Conservation (phyloP, 768 basidiomycete genomes). For the Hypholoma sublateritium region DNA sequence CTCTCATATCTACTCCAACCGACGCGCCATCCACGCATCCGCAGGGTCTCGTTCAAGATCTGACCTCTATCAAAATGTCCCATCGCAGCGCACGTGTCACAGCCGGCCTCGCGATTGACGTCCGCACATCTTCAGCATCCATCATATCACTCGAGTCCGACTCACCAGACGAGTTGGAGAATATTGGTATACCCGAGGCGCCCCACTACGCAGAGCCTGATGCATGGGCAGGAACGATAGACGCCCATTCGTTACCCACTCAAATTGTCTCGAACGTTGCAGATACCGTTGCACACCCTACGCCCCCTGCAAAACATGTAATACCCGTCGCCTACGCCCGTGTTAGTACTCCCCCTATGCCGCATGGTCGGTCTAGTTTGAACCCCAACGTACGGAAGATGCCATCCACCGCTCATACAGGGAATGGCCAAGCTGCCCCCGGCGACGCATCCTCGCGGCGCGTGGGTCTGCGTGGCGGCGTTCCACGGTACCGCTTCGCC, state of each 20-base stretch:
- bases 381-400: background rate
- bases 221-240: too few relatives aligned
- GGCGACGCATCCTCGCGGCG: background rate
- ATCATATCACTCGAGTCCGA: background rate
- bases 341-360: too few relatives aligned
- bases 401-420: background rate
- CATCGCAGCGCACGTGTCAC: background rate
- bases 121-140: background rate
- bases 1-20: background rate
- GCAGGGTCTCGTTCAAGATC: background rate
- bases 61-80: background rate
- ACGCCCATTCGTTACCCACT: too few relatives aligned
- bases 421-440: too few relatives aligned
- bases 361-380: too few relatives aligned
- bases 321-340: too few relatives aligned
- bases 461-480: background rate
- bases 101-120: conserved; percentile 1
- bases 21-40: background rate
- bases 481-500: background rate
- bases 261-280: too few relatives aligned
- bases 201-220: too few relatives aligned
- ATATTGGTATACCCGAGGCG: background rate
- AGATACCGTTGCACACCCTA: too few relatives aligned
- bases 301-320: too few relatives aligned
- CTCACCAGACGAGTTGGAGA: background rate